phyloP scores from a whole-genome alignment of 192 early-diverging fungal species.

The Coemansia furcata region DNA sequence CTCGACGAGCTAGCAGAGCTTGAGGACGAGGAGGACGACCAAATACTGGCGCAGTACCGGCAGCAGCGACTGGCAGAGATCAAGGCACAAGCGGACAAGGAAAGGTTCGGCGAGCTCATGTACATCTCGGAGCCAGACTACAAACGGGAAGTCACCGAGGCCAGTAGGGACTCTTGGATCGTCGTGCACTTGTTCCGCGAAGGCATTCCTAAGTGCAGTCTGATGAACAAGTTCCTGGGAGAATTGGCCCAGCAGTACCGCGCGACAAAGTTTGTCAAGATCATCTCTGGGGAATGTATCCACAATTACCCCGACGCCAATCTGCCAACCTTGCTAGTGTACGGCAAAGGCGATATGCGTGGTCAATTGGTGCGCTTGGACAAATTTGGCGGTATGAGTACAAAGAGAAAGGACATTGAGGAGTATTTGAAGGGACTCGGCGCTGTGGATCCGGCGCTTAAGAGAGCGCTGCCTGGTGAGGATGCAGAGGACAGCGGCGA shows the following conservation, averaged over 20 bases:
- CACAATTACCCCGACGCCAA: slow-evolving; percentile 91
- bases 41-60: slow-evolving; percentile 75
- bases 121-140: slow-evolving; percentile 96
- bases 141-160: slow-evolving; percentile 82
- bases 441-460: slow-evolving; percentile 47
- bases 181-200: slow-evolving; percentile 57
- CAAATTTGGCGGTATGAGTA: slow-evolving; percentile 77
- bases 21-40: slow-evolving; percentile 90
- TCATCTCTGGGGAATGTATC: slow-evolving; percentile 90
- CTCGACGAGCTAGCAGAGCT: slow-evolving; percentile 89
- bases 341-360: slow-evolving; percentile 82
- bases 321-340: slow-evolving; percentile 88
- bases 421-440: slow-evolving; percentile 54
- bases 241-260: slow-evolving; percentile 66
- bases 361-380: slow-evolving; percentile 80
- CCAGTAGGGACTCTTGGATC: slow-evolving; percentile 72
- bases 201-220: slow-evolving; percentile 79
- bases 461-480: slow-evolving; percentile 24
- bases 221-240: slow-evolving; percentile 71
- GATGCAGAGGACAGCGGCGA: slow-evolving; percentile 6
- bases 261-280: slow-evolving; percentile 92
- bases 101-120: slow-evolving; percentile 80
- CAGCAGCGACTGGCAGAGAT: slow-evolving; percentile 85
- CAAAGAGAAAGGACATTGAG: slow-evolving; percentile 62
- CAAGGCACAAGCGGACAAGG: slow-evolving; percentile 62